Evolutionary conservation across 2,329 filamentous ascomycete species (phyloP), one percentile per base, ranked within the genome.

Genomic region (Xylariaceae sp.): DNA sequence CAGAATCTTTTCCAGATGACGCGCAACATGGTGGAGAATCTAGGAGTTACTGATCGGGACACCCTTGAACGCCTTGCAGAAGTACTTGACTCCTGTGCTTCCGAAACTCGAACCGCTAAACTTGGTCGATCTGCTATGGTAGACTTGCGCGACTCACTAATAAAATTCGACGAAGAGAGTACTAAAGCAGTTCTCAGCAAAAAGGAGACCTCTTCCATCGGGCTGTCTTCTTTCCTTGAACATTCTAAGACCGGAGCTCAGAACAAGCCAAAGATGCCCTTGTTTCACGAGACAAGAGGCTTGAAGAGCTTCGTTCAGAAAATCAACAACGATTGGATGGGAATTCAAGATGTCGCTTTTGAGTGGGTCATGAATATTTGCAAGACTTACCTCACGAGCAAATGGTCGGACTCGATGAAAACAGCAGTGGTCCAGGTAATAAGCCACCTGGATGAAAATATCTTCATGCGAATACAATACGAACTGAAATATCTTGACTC

Each of bases 201-300:
- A 60, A 80, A 80, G 52, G 80, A 83, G 44, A 73, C 77, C 20
- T 75, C 79, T 0, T 77, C 78, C 10, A 72, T 83, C 26, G 82
- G 82, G 7, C 74, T 86, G 16, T 84, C 81, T 1, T 84, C 83
- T 3, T 88, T 88, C 62, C 75, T 88, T 3, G 85, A 88, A 61
- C 83, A 88, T 63, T 81, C 84, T 1, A 87, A 86, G 61, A 75
- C 81, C 0, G 78, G 79, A 2, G 77, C 81, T 0, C 79, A 83
- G 63, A 79, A 81, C 48, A 73, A 77, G 20, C 72, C 73, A 1
- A 76, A 75, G n/a, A 76, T 74, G 2, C 74, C 78, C 0, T 63
- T 69, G 0, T 85, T 87, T 58, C 76, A 84, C 19, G 82, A 85
- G 51, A 72, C 74, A 1, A 77, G 76, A 42, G 82, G 83, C 0